Evolutionary conservation across 441 rosid genomes (phyloP).

Genomic region (Macaranga tanarius): DNA sequence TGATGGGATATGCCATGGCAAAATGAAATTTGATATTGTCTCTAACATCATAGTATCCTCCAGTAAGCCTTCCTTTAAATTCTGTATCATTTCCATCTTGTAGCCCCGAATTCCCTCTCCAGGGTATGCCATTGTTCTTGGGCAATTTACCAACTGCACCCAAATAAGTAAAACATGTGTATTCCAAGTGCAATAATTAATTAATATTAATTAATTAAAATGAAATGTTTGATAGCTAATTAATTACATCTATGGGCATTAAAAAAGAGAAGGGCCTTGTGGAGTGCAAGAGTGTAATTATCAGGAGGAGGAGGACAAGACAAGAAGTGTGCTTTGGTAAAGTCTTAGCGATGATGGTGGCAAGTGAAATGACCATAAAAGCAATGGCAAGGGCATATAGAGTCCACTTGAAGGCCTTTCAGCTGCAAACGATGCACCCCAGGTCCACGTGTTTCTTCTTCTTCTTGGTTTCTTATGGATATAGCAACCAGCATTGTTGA

Average conservation of each 20-base stretch:
- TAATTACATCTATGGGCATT: conserved; percentile 84
- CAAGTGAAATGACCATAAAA: conserved; percentile 54
- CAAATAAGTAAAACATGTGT: no score
- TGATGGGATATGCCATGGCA: conserved; percentile 84
- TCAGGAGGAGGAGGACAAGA: conserved; percentile 57
- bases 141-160: conserved; percentile 72
- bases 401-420: conserved; percentile 51
- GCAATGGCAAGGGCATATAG: conserved; percentile 38
- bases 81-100: conserved; percentile 53
- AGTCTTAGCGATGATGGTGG: conserved; percentile 57
- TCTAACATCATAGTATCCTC: conserved; percentile 88
- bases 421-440: conserved; percentile 65
- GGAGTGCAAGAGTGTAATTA: conserved; percentile 73
- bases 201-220: no score
- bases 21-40: conserved; percentile 72
- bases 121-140: conserved; percentile 58
- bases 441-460: conserved; percentile 72
- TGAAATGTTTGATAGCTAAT: no score
- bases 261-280: conserved; percentile 76
- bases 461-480: conserved; percentile 48
- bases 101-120: conserved; percentile 76
- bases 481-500: conserved; percentile 83
- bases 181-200: no score
- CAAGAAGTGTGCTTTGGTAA: conserved; percentile 47
- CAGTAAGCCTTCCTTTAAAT: conserved; percentile 54